A percentile compares a stretch with the other conserved stretches of the same genome.
Evolutionary conservation across 2,329 filamentous ascomycete species (phyloP).

Genomic region (Pestalotiopsis sp.): DNA sequence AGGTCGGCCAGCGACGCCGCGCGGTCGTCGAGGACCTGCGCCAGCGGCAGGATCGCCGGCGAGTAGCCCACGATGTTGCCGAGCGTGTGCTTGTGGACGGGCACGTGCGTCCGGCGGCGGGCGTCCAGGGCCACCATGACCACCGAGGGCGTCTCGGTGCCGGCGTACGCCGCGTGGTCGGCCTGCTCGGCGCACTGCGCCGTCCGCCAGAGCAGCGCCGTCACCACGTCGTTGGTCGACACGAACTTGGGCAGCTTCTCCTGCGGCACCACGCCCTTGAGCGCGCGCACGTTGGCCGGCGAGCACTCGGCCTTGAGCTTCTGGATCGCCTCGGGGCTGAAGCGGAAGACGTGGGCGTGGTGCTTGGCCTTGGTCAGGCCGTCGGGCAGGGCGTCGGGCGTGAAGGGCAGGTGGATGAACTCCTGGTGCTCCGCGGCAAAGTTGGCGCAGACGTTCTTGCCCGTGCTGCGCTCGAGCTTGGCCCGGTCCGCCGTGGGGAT

Average conservation of each 20-base stretch:
- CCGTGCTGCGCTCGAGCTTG: neutral
- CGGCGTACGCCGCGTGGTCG: slow-evolving; percentile 2
- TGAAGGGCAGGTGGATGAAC: slow-evolving; percentile 31
- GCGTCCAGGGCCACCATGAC: slow-evolving; percentile 41
- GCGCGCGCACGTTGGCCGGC: slow-evolving; percentile 6
- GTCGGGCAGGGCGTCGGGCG: slow-evolving; percentile 29
- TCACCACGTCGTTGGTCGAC: slow-evolving; percentile 15
- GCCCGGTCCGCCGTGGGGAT: neutral
- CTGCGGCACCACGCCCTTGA: neutral
- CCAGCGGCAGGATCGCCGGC: slow-evolving; percentile 27
- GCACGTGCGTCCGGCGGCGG: slow-evolving; percentile 34
- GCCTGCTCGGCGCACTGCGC: slow-evolving; percentile 7
- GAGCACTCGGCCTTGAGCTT: slow-evolving; percentile 12
- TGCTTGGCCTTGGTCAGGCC: slow-evolving; percentile 34
- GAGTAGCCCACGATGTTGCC: slow-evolving; percentile 42
- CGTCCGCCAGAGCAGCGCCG: slow-evolving; percentile 11
- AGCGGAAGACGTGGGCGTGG: slow-evolving; percentile 13
- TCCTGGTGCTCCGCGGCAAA: slow-evolving; percentile 33
- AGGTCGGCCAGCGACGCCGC: slow-evolving; percentile 32
- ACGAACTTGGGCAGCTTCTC: slow-evolving; percentile 10
- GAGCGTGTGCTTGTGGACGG: slow-evolving; percentile 36
- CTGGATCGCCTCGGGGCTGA: slow-evolving; percentile 29
- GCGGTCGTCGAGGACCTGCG: slow-evolving; percentile 29
- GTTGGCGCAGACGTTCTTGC: slow-evolving; percentile 18
- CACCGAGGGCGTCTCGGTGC: slow-evolving; percentile 25